These are phyloP conservation scores for Fonsecaea multimorphosa DNA, from an alignment of 2,329 filamentous ascomycete species.

Conservation along the genomic window DNA sequence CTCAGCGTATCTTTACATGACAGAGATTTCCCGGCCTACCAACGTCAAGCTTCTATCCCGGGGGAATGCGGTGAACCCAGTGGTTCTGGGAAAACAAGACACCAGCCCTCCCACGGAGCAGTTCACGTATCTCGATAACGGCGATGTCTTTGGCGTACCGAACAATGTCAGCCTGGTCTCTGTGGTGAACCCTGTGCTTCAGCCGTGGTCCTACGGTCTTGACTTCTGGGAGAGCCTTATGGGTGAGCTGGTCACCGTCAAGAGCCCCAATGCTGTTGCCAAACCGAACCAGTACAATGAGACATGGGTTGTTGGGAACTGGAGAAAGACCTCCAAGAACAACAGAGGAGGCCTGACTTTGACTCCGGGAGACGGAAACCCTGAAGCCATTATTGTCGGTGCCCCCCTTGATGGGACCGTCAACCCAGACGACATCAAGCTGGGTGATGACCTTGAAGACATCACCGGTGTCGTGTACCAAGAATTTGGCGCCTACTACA, in stretches of 20 bases:
- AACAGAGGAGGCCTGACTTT: conserved; percentile 69
- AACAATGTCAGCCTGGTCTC: conserved; percentile 67
- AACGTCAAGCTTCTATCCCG: conserved; percentile 62
- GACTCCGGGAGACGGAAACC: conserved; percentile 68
- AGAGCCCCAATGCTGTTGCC: conserved; percentile 61
- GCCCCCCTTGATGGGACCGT: conserved; percentile 67
- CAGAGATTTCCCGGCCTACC: conserved; percentile 64
- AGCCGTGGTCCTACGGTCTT: conserved; percentile 67
- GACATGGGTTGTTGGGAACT: conserved; percentile 71
- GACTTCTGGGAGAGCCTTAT: conserved; percentile 76
- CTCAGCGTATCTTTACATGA: conserved; percentile 66
- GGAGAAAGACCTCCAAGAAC: conserved; percentile 68
- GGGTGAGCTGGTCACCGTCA: conserved; percentile 71
- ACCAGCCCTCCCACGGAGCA: conserved; percentile 64
- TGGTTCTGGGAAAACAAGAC: conserved; percentile 66
- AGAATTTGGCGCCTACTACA: conserved; percentile 71
- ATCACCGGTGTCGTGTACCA: conserved; percentile 73
- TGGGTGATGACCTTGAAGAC: conserved; percentile 69
- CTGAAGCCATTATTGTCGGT: conserved; percentile 71
- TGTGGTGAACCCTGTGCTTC: conserved; percentile 63
- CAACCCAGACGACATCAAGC: conserved; percentile 65
- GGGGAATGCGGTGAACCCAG: conserved; percentile 61
- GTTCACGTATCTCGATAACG: conserved; percentile 67
- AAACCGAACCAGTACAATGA: conserved; percentile 71
- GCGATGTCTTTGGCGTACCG: conserved; percentile 69